Conservation (phyloP, 176 grass and related monocot species). For the Tuctoria greenei region DNA sequence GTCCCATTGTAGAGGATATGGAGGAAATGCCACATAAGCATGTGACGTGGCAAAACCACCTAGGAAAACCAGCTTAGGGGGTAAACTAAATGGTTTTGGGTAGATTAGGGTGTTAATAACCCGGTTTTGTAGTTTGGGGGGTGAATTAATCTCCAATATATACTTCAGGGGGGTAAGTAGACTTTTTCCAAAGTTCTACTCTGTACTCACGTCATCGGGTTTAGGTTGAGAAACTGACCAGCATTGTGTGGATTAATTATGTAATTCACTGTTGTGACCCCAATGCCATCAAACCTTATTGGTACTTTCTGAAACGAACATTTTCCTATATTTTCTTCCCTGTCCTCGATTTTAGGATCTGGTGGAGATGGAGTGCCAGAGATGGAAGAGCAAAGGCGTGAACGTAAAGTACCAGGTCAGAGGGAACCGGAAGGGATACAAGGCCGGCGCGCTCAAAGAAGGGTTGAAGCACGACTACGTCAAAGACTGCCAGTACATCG, state of each 20-base stretch:
- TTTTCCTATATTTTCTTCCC: background rate
- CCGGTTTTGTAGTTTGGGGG: no score
- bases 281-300: background rate
- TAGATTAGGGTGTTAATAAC: no score
- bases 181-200: no score
- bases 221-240: background rate
- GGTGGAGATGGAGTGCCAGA: slow-evolving; percentile 69
- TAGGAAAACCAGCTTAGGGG: no score
- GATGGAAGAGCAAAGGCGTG: slow-evolving; percentile 66
- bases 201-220: background rate
- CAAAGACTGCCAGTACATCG: slow-evolving; percentile 67
- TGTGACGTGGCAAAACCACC: no score
- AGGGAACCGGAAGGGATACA: slow-evolving; percentile 83
- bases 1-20: no score
- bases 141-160: no score
- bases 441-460: slow-evolving; percentile 87
- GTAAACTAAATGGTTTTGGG: no score
- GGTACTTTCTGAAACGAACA: background rate
- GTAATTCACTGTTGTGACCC: background rate
- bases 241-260: no score
- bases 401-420: slow-evolving; percentile 87
- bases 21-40: no score
- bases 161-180: no score
- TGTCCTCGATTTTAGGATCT: slow-evolving; percentile 45
- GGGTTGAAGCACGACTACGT: slow-evolving; percentile 70